Evolutionary conservation across 768 basidiomycete species (phyloP).

Genomic region (Cyclocybe cylindracea): DNA sequence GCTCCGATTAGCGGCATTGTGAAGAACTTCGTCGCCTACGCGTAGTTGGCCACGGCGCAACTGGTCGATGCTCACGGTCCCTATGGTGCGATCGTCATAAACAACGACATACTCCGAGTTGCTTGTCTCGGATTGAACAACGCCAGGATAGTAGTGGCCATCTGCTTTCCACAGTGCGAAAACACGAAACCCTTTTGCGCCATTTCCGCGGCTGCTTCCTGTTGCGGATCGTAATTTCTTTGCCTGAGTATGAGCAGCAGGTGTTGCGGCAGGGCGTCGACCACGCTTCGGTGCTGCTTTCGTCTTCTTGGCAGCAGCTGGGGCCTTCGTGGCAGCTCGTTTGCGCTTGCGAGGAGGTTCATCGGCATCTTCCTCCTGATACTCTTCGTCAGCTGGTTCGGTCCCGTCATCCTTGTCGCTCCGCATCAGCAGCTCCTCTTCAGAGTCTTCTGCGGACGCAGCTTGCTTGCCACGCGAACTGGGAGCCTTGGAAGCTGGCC

Average conservation of each 20-base stretch:
- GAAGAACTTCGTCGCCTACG: conserved; percentile 58
- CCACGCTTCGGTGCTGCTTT: conserved; percentile 16
- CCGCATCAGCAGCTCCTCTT: conserved; percentile 24
- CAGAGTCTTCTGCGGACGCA: conserved; percentile 23
- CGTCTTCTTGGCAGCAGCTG: conserved; percentile 20
- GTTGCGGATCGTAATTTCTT: conserved; percentile 41
- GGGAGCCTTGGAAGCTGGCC: conserved; percentile 10
- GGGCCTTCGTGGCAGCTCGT: conserved; percentile 27
- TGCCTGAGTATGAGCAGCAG: conserved; percentile 24
- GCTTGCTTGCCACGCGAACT: conserved; percentile 6
- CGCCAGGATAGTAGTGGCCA: conserved; percentile 63
- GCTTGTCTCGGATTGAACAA: conserved; percentile 37
- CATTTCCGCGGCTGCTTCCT: conserved; percentile 16
- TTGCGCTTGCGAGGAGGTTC: conserved; percentile 47
- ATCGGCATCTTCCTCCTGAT: conserved; percentile 27
- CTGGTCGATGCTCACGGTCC: conserved; percentile 46
- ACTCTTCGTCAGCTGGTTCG: conserved; percentile 44
- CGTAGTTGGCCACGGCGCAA: conserved; percentile 54
- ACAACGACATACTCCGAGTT: conserved; percentile 43
- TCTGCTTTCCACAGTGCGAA: conserved; percentile 69
- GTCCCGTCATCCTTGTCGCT: conserved; percentile 35
- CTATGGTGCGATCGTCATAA: conserved; percentile 68
- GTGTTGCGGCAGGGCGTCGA: conserved; percentile 33
- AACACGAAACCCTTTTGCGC: conserved; percentile 51
- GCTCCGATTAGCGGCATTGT: conserved; percentile 29